phyloP scores from a whole-genome alignment of 225 moss, liverwort and hornwort species.

The Pseudisothecium myosuroides region DNA sequence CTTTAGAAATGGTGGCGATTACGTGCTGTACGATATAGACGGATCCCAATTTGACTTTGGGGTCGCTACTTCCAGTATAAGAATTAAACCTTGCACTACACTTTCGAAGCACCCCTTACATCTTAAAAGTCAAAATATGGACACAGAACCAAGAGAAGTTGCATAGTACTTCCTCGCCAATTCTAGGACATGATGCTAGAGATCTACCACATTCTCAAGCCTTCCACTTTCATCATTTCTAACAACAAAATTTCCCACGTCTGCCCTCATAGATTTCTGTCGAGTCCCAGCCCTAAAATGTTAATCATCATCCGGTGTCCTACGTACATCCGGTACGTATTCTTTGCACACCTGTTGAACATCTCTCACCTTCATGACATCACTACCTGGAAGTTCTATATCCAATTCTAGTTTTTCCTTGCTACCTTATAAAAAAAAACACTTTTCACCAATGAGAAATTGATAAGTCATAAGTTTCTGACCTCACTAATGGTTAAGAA shows the following conservation, averaged over 20 bases:
- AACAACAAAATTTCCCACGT: neutral
- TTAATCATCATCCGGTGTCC: neutral
- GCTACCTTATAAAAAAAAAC: neutral
- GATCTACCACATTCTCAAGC: neutral
- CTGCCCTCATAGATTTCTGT: neutral
- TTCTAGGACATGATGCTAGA: neutral
- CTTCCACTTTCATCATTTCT: neutral
- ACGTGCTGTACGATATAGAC: neutral
- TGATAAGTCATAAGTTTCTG: neutral
- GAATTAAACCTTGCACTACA: neutral
- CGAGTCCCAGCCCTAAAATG: neutral
- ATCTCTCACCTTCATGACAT: neutral
- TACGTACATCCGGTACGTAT: neutral
- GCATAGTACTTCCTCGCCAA: neutral
- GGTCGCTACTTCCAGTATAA: neutral
- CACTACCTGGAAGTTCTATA: neutral
- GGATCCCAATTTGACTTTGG: neutral
- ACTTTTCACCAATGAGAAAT: neutral
- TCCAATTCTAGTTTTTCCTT: no score
- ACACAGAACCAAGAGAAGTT: neutral
- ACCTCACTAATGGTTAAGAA: neutral
- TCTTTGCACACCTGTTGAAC: neutral
- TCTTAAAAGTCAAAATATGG: neutral
- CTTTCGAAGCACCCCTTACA: neutral
- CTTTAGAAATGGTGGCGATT: neutral